These are phyloP conservation scores for Calonectria pseudoturangicola DNA, from an alignment of 2,329 filamentous ascomycete genomes.

Conservation along the genomic window DNA sequence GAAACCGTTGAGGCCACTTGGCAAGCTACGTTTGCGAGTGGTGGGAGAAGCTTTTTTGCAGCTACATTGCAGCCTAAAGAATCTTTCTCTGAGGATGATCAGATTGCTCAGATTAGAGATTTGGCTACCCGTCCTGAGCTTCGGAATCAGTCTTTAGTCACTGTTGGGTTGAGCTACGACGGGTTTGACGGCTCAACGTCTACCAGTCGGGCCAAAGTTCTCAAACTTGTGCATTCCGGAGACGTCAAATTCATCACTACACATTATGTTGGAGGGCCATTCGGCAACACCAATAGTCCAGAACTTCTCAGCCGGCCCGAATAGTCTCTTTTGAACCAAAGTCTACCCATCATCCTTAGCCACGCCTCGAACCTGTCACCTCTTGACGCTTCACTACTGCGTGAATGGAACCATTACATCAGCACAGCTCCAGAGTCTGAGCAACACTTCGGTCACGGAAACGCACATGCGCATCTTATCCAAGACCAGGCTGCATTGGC, in stretches of 20 bases:
- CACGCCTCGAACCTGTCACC: conserved; percentile 68
- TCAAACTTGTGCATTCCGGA: conserved; percentile 56
- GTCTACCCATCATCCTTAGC: conserved; percentile 70
- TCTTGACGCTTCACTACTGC: conserved; percentile 64
- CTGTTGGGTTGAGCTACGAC: conserved; percentile 66
- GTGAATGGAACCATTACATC: conserved; percentile 70
- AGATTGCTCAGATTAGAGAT: conserved; percentile 57
- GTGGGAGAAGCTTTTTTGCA: conserved; percentile 68
- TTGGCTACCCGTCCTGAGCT: conserved; percentile 57
- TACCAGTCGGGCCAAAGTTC: conserved; percentile 55
- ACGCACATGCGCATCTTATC: conserved; percentile 64
- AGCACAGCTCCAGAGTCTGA: conserved; percentile 76
- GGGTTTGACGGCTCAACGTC: conserved; percentile 55
- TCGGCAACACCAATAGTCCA: conserved; percentile 46
- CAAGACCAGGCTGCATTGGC: conserved; percentile 72
- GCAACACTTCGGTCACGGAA: conserved; percentile 74
- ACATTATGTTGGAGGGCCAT: conserved; percentile 64
- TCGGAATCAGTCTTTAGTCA: conserved; percentile 55
- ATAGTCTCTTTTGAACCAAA: conserved; percentile 60
- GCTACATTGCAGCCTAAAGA: conserved; percentile 65
- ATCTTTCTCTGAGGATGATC: too few species aligned
- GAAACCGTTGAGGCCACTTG: conserved; percentile 65
- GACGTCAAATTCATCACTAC: conserved; percentile 67
- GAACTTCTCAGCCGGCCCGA: not conserved
- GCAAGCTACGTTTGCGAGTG: conserved; percentile 67